phyloP scores from a whole-genome alignment of 306 rosid species.

The Vicia sativa region DNA sequence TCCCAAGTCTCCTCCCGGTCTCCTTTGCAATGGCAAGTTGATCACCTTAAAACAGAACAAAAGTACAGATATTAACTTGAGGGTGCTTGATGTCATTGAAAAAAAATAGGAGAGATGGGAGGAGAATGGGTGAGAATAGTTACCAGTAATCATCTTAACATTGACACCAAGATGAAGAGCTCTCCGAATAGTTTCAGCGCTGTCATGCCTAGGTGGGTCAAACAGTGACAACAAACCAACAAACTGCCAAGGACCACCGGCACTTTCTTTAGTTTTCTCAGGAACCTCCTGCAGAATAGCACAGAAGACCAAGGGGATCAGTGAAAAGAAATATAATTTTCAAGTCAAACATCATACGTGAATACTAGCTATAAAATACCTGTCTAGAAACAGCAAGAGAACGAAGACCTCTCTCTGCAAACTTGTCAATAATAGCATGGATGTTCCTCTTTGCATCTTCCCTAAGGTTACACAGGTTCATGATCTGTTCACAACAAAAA shows the following conservation, averaged over 20 bases:
- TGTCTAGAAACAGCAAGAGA: conserved; percentile 94
- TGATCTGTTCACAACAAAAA: conserved; percentile 55
- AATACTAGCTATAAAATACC: conserved; percentile 51
- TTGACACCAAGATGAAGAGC: conserved; percentile 98
- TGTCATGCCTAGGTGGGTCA: conserved; percentile 97
- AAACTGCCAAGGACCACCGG: conserved; percentile 88
- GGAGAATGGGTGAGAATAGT: conserved; percentile 16
- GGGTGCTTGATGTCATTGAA: background rate
- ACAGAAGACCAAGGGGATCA: background rate
- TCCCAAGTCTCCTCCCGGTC: conserved; percentile 96
- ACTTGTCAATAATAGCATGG: conserved; percentile 75
- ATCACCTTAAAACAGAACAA: conserved; percentile 61
- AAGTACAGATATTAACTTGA: conserved; percentile 24
- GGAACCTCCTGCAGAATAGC: conserved; percentile 76
- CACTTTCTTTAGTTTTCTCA: conserved; percentile 71
- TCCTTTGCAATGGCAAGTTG: conserved; percentile 99
- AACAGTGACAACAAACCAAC: conserved; percentile 91
- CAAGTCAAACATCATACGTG: conserved; percentile 1
- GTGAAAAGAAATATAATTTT: conserved; percentile 13
- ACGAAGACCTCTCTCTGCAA: conserved; percentile 97
- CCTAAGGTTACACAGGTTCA: conserved; percentile 75
- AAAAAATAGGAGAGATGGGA: background rate
- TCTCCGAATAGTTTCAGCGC: conserved; percentile 95
- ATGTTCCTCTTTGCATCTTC: conserved; percentile 82
- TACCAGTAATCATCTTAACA: conserved; percentile 99